phyloP scores from a whole-genome alignment of 163 green algal species.

The Scenedesmus sp. region DNA sequence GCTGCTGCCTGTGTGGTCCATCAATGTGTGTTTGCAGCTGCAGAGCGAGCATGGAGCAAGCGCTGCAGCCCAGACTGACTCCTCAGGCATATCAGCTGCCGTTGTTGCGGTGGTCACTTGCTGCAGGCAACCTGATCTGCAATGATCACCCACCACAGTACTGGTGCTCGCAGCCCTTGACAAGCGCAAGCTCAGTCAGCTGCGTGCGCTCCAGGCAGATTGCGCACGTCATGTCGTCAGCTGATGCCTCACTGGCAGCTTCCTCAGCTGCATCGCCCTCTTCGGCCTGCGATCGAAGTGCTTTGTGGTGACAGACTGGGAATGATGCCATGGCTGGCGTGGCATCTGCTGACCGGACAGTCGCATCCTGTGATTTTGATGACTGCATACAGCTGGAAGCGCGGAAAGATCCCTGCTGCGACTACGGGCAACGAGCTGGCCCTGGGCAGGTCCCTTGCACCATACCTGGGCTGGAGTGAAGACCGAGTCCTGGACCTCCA shows the following conservation, averaged over 20 bases:
- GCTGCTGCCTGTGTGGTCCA: neutral
- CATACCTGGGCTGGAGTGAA: neutral
- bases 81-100: neutral
- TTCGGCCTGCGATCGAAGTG: neutral
- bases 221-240: conserved; percentile 71
- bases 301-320: conserved; percentile 1
- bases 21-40: neutral
- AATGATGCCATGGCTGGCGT: conserved; percentile 22
- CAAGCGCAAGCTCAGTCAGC: conserved; percentile 64
- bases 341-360: neutral
- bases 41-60: neutral
- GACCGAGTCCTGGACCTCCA: neutral
- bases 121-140: neutral
- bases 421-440: neutral
- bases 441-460: neutral
- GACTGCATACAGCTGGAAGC: neutral
- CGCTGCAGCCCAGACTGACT: neutral
- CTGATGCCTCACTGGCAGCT: conserved; percentile 27
- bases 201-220: conserved; percentile 75
- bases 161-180: conserved; percentile 79
- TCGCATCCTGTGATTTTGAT: neutral
- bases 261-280: conserved; percentile 35
- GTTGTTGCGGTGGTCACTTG: too few species aligned
- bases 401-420: neutral
- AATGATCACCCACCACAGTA: conserved; percentile 66